These are phyloP conservation scores for Fusarium drepaniforme DNA, from an alignment of 2,329 filamentous ascomycete species.

Conservation along the genomic window DNA sequence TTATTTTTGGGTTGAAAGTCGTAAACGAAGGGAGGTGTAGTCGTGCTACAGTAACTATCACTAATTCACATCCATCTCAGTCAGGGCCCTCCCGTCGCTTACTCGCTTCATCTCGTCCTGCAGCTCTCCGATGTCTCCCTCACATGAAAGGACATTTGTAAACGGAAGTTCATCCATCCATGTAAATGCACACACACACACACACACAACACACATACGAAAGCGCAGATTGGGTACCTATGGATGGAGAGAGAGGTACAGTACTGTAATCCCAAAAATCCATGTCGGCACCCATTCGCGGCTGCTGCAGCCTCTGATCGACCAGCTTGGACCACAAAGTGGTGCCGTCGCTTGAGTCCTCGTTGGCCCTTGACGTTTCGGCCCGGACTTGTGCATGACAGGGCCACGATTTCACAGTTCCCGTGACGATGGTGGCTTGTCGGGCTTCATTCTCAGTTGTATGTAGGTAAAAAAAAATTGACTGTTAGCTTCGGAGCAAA, in stretches of 20 bases:
- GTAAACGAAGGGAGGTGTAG: not conserved
- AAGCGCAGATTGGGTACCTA: not conserved
- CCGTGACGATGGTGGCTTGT: constrained; percentile 35
- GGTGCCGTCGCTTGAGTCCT: constrained; percentile 2
- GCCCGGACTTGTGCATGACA: constrained; percentile 44
- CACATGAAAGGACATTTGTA: constrained; percentile 4
- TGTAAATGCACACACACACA: not conserved
- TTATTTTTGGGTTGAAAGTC: constrained; percentile 12
- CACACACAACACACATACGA: not conserved
- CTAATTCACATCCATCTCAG: not conserved
- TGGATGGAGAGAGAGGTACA: not conserved
- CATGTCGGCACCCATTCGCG: constrained; percentile 5
- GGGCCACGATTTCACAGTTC: constrained; percentile 27
- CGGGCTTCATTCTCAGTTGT: not conserved
- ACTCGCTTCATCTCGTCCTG: constrained; percentile 15
- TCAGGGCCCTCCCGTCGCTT: constrained; percentile 8
- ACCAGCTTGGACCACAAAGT: constrained; percentile 2
- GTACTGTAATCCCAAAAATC: not conserved
- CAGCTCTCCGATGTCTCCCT: not conserved
- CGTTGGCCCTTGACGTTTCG: constrained; percentile 41
- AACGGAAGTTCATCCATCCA: not conserved
- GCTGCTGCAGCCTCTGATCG: not conserved
- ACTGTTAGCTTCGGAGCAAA: not conserved
- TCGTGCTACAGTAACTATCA: not conserved
- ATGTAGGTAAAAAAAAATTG: not conserved